A percentile compares a stretch with the other conserved stretches of the same genome.
Evolutionary conservation across 257 asterid species (phyloP).

Genomic region (Jacaranda copaia): DNA sequence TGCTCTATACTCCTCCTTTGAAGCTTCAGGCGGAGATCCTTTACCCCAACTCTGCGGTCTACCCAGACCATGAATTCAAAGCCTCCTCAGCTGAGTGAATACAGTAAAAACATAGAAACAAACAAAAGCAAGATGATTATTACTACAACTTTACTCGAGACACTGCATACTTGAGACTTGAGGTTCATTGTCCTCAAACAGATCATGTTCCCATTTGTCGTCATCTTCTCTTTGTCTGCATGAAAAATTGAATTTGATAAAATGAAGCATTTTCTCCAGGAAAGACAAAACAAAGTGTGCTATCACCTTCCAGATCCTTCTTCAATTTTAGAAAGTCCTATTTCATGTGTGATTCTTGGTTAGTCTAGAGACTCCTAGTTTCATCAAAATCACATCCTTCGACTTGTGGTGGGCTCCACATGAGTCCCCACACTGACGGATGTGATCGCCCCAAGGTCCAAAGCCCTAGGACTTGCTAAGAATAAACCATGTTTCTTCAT

Average conservation of each 20-base stretch:
- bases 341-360: neutral
- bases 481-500: neutral
- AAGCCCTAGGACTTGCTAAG: conserved; percentile 7
- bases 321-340: neutral
- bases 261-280: conserved; percentile 20
- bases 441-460: neutral
- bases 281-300: neutral
- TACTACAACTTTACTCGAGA: conserved; percentile 27
- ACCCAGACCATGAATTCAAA: conserved; percentile 38
- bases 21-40: conserved; percentile 84
- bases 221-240: conserved; percentile 79
- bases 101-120: conserved; percentile 32
- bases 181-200: conserved; percentile 51
- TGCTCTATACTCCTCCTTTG: conserved; percentile 66
- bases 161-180: conserved; percentile 60
- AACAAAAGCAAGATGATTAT: conserved; percentile 26
- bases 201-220: conserved; percentile 84
- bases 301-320: conserved; percentile 15
- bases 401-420: neutral
- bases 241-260: conserved; percentile 29
- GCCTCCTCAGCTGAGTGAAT: conserved; percentile 29
- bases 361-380: neutral
- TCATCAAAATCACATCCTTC: neutral
- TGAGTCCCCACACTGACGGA: neutral
- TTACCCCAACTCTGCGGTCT: conserved; percentile 66